These are phyloP conservation scores for Linaria vulgaris DNA, from an alignment of 257 asterid genomes.

Conservation along the genomic window DNA sequence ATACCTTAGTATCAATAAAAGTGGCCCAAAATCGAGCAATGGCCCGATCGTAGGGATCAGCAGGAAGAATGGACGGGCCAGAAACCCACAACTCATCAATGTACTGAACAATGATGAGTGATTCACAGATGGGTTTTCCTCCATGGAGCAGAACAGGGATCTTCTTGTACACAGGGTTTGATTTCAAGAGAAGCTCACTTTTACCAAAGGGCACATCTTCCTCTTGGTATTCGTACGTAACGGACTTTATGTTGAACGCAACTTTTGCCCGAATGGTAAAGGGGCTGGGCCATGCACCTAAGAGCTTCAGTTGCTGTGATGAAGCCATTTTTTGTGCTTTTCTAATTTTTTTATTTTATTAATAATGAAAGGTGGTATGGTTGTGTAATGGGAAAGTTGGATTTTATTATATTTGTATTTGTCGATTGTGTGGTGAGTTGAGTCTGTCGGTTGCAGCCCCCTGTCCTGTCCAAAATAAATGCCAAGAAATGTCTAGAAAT, in stretches of 20 bases:
- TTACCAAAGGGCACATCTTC: slow-evolving; percentile 25
- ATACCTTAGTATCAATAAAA: slow-evolving; percentile 32
- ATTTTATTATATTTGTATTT: no score
- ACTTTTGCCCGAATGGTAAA: slow-evolving; percentile 29
- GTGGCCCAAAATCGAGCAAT: slow-evolving; percentile 37
- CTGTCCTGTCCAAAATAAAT: no score
- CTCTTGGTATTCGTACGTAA: slow-evolving; percentile 32
- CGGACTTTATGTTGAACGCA: slow-evolving; percentile 31
- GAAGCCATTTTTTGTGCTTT: slow-evolving; percentile 13
- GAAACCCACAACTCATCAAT: slow-evolving; percentile 37
- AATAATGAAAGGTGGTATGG: no score
- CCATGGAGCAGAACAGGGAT: slow-evolving; percentile 38
- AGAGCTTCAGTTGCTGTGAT: slow-evolving; percentile 25
- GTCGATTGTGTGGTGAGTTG: no score
- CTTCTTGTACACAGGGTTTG: slow-evolving; percentile 42
- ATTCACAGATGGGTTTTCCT: slow-evolving; percentile 27
- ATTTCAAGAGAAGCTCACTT: slow-evolving; percentile 35
- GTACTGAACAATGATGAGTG: slow-evolving; percentile 35
- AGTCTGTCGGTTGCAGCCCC: no score
- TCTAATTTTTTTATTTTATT: no score
- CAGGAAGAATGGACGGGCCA: slow-evolving; percentile 25
- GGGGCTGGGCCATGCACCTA: slow-evolving; percentile 41
- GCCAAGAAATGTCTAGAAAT: no score
- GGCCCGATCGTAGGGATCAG: slow-evolving; percentile 37
- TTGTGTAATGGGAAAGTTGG: no score